Base-by-base conservation (phyloP, 768 basidiomycete species). In the Boletus sp. region DNA sequence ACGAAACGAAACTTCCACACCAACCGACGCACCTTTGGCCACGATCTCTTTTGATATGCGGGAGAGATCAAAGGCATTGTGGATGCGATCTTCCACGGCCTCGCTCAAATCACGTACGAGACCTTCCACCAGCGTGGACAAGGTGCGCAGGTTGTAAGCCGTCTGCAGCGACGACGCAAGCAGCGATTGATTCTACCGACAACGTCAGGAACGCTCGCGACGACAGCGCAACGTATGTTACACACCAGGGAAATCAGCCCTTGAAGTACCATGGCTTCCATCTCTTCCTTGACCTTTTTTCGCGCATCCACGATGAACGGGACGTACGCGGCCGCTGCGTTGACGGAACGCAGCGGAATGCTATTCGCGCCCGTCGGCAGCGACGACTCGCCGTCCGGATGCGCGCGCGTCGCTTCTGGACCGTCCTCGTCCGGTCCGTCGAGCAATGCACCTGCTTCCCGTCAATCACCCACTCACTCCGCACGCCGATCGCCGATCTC, bases 81-180 rank as follows among this genome's bases (percentile, higher is more conserved):
- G 83, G 57, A 98, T 92, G 14, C 92, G 82, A 30, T 84, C 81
- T 62, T 93, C 90, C 4, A 97, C 89, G 0, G 89, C 86, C 47
- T 91, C 86, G 18, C 87, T 90, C 8, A 98, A 75, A 69, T 96
- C 92, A 6, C 75, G 73, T 17, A 97, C 76, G 2, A 98, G 81
- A 50, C 83, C 83, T 55, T 88, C 84, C 5, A 98, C 90, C 7
- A 98, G 81, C 28, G 84, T 81, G 0, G 96, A 91, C 11, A 99
- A 78, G 15, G 91, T 82, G 30, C 89, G 81, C 14, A 99, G 82
- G 68, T 98, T 99, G 73, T 93, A 90, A 5, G 96, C 94, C 1
- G 94, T 98, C 77, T 98, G 97, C 12, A 99, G 79, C 0, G 96
- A 93, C 1, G 93, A 94, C 0, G 95, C 93, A 1, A 99, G 80